These are phyloP conservation scores for Tetracladium marchalianum DNA, from an alignment of 495 filamentous ascomycete species.

Conservation along the genomic window DNA sequence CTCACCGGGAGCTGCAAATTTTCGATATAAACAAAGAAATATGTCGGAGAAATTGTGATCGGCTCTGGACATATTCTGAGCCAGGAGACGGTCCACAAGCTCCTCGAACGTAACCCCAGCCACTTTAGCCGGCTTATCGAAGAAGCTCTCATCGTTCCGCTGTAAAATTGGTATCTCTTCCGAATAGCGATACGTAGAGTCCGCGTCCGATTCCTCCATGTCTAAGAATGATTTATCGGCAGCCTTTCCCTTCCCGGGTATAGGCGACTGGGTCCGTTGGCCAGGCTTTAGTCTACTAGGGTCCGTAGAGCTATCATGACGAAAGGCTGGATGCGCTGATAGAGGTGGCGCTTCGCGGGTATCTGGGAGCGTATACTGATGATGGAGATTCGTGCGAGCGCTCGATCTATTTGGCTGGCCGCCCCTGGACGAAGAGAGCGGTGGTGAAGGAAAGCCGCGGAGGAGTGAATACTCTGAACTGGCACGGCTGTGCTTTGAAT, in stretches of 20 bases:
- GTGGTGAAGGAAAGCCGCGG: slow-evolving; percentile 16
- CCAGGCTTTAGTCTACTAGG: slow-evolving; percentile 6
- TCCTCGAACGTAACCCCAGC: slow-evolving; percentile 72
- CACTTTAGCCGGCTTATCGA: slow-evolving; percentile 39
- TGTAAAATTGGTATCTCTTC: slow-evolving; percentile 53
- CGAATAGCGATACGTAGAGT: slow-evolving; percentile 37
- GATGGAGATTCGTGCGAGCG: slow-evolving; percentile 18
- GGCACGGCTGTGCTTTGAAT: slow-evolving; percentile 42
- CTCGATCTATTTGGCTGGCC: slow-evolving; percentile 7
- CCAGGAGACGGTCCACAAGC: slow-evolving; percentile 75
- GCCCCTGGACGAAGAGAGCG: slow-evolving; percentile 5
- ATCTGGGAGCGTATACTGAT: slow-evolving; percentile 17
- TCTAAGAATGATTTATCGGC: slow-evolving; percentile 43
- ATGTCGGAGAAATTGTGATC: slow-evolving; percentile 78
- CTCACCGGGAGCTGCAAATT: slow-evolving; percentile 73
- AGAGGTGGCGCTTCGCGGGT: slow-evolving; percentile 19
- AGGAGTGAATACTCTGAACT: slow-evolving; percentile 42
- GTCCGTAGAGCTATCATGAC: slow-evolving; percentile 14
- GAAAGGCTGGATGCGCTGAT: slow-evolving; percentile 19
- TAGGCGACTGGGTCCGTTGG: slow-evolving; percentile 2
- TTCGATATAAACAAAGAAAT: slow-evolving; percentile 91
- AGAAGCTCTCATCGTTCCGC: slow-evolving; percentile 38
- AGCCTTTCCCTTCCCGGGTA: slow-evolving; percentile 8
- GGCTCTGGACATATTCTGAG: slow-evolving; percentile 69
- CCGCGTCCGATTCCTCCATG: slow-evolving; percentile 48